Conservation (phyloP, 2,329 filamentous ascomycete species). For the Fusarium sp. region DNA sequence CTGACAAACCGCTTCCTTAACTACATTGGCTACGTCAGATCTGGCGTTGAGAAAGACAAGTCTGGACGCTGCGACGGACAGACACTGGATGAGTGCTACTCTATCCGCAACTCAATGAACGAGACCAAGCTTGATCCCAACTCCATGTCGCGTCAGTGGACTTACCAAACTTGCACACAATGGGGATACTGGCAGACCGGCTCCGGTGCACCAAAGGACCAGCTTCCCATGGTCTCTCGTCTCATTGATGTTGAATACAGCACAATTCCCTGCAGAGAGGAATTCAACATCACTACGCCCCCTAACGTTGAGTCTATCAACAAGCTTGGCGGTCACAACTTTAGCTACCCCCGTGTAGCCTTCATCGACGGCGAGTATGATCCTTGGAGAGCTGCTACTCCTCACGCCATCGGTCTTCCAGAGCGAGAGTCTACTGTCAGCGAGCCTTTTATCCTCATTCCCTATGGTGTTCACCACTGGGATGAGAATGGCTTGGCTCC, state of each 20-base stretch:
- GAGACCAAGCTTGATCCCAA: slow-evolving; percentile 40
- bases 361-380: slow-evolving; percentile 81
- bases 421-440: slow-evolving; percentile 69
- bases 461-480: slow-evolving; percentile 84
- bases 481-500: slow-evolving; percentile 73
- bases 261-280: slow-evolving; percentile 71
- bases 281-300: slow-evolving; percentile 75
- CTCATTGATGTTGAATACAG: slow-evolving; percentile 73
- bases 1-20: slow-evolving; percentile 63
- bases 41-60: slow-evolving; percentile 48
- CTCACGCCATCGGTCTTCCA: slow-evolving; percentile 73
- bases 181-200: slow-evolving; percentile 86
- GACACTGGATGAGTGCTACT: slow-evolving; percentile 50
- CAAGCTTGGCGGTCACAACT: slow-evolving; percentile 78
- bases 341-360: slow-evolving; percentile 80
- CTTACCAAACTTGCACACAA: slow-evolving; percentile 68
- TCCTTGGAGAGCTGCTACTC: slow-evolving; percentile 81
- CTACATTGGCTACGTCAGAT: slow-evolving; percentile 61
- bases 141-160: slow-evolving; percentile 57
- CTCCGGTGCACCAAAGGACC: slow-evolving; percentile 71
- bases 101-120: slow-evolving; percentile 41
- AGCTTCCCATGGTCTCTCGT: slow-evolving; percentile 78
- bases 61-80: slow-evolving; percentile 42
- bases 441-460: slow-evolving; percentile 80
- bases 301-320: slow-evolving; percentile 77